Conservation (phyloP, 2,329 filamentous ascomycete species). For the Botrytis fragariae region DNA sequence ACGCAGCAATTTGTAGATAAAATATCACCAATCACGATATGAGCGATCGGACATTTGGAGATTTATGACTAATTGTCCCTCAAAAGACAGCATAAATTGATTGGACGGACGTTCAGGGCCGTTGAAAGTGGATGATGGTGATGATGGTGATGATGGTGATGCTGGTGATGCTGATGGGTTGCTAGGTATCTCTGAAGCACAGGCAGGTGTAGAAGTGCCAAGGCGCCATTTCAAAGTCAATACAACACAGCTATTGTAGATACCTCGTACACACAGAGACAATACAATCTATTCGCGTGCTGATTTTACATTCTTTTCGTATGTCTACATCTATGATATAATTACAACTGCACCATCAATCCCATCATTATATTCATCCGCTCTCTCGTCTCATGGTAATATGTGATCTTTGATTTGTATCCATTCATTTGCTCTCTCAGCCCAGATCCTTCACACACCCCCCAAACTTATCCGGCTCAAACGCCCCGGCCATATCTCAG, state of each 20-base stretch:
- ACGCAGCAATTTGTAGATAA: slow-evolving; percentile 40
- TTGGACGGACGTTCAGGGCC: neutral
- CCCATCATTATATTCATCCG: neutral
- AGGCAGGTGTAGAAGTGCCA: neutral
- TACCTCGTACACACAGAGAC: neutral
- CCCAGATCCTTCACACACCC: slow-evolving; percentile 4
- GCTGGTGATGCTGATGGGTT: no score
- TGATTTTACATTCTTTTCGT: neutral
- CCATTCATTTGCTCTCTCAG: slow-evolving; percentile 7
- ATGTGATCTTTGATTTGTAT: neutral
- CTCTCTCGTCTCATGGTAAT: neutral
- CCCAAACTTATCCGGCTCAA: slow-evolving; percentile 6
- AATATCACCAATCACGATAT: neutral
- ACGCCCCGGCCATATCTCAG: slow-evolving; percentile 1
- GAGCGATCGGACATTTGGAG: neutral
- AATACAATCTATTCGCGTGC: neutral
- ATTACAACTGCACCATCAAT: neutral
- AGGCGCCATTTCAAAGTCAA: neutral
- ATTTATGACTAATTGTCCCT: neutral
- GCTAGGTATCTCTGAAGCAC: neutral
- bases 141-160: no score
- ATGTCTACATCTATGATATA: neutral
- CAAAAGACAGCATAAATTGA: neutral
- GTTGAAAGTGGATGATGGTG: neutral
- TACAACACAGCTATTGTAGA: neutral